Base-by-base conservation (phyloP, 2,329 filamentous ascomycete genomes). In the Fusarium sp. region DNA sequence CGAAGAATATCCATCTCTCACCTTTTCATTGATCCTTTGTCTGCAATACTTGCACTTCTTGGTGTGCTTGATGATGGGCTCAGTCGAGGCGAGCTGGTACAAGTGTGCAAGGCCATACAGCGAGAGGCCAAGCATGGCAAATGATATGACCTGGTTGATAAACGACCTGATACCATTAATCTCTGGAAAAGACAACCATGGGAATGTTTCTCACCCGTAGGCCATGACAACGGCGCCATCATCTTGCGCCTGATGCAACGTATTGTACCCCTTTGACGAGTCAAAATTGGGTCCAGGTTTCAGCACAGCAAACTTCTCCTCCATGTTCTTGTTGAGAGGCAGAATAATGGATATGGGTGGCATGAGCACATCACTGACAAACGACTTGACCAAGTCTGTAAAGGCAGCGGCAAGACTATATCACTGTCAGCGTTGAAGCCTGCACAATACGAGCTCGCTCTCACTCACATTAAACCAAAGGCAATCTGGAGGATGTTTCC, bases 401-500 rank as follows among this genome's bases (percentile, higher is more conserved):
- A 94, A 94, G 31, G 92, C 88, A 62, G 91, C 87, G 14, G 92
- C 92, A 62, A 94, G 87, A 73, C 91, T 92, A 64, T 64, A n/a
- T 65, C 17, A 56, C 16, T 59, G 59, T 73, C 49, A 74, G 62
- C 53, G 57, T 22, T 27, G 55, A 62, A 59, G 27, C 24, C 14
- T 22, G n/a, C 16, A 12, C 17, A 14, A 8, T 14, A 5, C 31
- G 42, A 9, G 9, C 5, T 51, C 14, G 9, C 5, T 51, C 14
- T 22, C 46, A 81, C 85, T 80, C 78, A 93, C 92, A 94, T 94
- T 72, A 94, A 84, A 74, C 92, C 92, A 75, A 94, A 91, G 17
- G 92, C 92, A 67, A 94, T 92, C 80, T 94, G 91, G 29, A 94
- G 86, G 56, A 94, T 92, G 75, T 94, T 94, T 66, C 93, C 92